Evolutionary conservation across 2,329 filamentous ascomycete genomes (phyloP), one percentile per base, ranked within the genome.

Genomic region (Alternaria rosae): DNA sequence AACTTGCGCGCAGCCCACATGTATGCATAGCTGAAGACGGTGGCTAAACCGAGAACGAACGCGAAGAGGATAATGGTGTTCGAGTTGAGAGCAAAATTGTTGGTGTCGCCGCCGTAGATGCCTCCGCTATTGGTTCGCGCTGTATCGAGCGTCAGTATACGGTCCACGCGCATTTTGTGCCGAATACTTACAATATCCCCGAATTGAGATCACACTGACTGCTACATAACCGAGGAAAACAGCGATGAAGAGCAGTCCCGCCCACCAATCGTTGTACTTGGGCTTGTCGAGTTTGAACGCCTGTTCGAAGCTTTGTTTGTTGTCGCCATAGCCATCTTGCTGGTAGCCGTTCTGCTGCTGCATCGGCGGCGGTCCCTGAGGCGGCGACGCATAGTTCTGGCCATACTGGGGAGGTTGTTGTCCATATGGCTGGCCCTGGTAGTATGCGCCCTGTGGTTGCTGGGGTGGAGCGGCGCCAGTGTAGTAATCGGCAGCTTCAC

Each of bases 241-340:
- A 17, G 87, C 79, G 38, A 95, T 84, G 70, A 96, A 87, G 74
- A 97, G 82, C 42, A 96, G 82, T 5, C 91, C 93, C 4, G 94
- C 94, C 94, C 94, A 97, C 25, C 92, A 76, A 77, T 98, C 94
- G 73, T 97, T 92, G 81, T 86, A 97, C 78, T 94, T 96, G n/a
- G 93, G 93, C 66, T 84, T 89, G 54, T 92, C 87, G 54, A 97
- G 80, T 79, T 90, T 90, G 84, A 98, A 97, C 2, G 89, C 87
- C 74, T 97, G 87, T 20, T 94, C 88, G 76, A 96, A 97, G 15
- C 76, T 82, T 47, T 82, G 79, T 11, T 71, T 71, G 76, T 86
- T 85, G 65, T 82, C 81, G 41, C 69, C 70, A 25, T 74, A 73
- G 41, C 73, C 65, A 56, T 70, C 70, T 55, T 76, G 73, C 50